phyloP scores from a whole-genome alignment of 176 grass and related monocot genomes.

The Sorghum bicolor region Sorghum_bicolor_NCBIv3 NC_012871.2:73718001-73718500 shows the following conservation, averaged over 20 bases:
- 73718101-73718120: not conserved
- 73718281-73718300: not conserved
- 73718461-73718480: not conserved
- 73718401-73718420: not conserved
- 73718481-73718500: not conserved
- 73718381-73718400: not conserved
- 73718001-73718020: no score
- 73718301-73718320: not conserved
- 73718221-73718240: not conserved
- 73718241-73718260: not conserved
- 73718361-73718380: not conserved
- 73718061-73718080: not conserved
- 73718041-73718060: not conserved
- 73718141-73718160: not conserved
- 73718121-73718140: not conserved
- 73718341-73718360: not conserved
- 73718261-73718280: not conserved
- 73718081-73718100: not conserved
- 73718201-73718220: constrained; percentile 15
- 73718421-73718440: not conserved
- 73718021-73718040: not conserved
- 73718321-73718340: not conserved
- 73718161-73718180: not conserved
- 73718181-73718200: not conserved
- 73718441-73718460: not conserved